Base-by-base conservation (phyloP, 352 stramenopile genomes). In the Pythium grandisporangium region DNA sequence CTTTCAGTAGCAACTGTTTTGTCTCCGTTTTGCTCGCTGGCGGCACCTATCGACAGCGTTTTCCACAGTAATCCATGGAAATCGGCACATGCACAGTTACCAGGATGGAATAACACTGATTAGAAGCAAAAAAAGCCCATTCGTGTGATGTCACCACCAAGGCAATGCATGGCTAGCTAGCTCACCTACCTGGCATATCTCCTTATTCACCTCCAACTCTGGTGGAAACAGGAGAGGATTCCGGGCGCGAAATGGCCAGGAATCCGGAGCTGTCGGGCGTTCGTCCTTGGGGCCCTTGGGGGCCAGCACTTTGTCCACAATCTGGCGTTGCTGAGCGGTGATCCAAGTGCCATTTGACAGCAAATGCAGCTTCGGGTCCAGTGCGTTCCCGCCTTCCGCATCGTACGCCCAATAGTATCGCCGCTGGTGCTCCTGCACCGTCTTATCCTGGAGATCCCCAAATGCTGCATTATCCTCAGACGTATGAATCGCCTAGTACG, bases 391-490 rank as follows among this genome's bases (percentile, higher is more conserved):
- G 20, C 56, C 45, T 16, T 83, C 55, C 0, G 58, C 55, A 20
- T 90, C 80, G 33, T 68, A 93, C 5, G 80, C 73, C 80, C 80
- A 93, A 51, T 91, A 71, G 37, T 87, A 90, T 6, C 60, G 63
- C 37, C 61, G 57, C 25, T 74, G 58, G 50, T 93, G 80, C 20
- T 74, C 70, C 45, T 74, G 63, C 11, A 87, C 52, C 3, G 70
- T 45, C 37, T 93, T 77, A 29, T 82, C 63, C 49, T 91, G 80
- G 13, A 93, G 52, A 37, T 75, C 75, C 13, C 69, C 64, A 43
- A 90, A 93, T 17, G 77, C 58, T 11, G 74, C 69, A 37, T 93
- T 93, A 58, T 93, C 80, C 42, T 93, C 80, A 0, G 80, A 91
- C 27, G 80, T 93, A 51, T 93, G 71, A 0, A 70, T 87, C 25